Evolutionary conservation across 148 eudicot species (phyloP).

Genomic region (Amaranthus cruentus): DNA sequence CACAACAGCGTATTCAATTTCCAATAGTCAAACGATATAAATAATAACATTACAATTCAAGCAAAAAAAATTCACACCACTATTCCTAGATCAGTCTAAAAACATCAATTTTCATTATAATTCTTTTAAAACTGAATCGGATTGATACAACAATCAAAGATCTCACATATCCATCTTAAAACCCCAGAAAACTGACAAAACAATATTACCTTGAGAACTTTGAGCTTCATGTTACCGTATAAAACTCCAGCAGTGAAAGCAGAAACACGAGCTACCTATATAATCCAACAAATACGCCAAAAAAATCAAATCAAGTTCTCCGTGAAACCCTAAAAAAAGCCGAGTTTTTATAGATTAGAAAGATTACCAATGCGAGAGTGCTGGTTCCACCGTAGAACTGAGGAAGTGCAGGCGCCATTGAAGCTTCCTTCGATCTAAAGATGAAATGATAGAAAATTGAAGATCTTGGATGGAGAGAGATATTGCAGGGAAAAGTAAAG

Average conservation of each 20-base stretch:
- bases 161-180: too few species aligned
- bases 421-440: constrained; percentile 18
- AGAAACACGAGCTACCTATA: constrained; percentile 61
- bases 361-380: constrained; percentile 60
- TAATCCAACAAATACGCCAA: constrained; percentile 8
- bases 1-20: neutral
- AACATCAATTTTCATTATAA: neutral
- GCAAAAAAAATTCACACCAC: neutral
- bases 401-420: constrained; percentile 59
- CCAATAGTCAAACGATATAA: neutral
- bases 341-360: neutral
- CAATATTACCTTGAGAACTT: constrained; percentile 46
- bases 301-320: neutral
- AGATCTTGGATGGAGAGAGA: constrained; percentile 24
- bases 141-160: neutral
- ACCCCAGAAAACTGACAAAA: too few species aligned
- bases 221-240: constrained; percentile 59
- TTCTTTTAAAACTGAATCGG: neutral
- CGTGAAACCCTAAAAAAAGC: neutral
- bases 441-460: constrained; percentile 9
- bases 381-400: constrained; percentile 77
- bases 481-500: neutral
- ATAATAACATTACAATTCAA: neutral
- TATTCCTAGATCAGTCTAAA: neutral
- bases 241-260: constrained; percentile 53